These are phyloP conservation scores for Bipolaris sorokiniana DNA, from an alignment of 2,329 filamentous ascomycete genomes.

Conservation along the genomic window DNA sequence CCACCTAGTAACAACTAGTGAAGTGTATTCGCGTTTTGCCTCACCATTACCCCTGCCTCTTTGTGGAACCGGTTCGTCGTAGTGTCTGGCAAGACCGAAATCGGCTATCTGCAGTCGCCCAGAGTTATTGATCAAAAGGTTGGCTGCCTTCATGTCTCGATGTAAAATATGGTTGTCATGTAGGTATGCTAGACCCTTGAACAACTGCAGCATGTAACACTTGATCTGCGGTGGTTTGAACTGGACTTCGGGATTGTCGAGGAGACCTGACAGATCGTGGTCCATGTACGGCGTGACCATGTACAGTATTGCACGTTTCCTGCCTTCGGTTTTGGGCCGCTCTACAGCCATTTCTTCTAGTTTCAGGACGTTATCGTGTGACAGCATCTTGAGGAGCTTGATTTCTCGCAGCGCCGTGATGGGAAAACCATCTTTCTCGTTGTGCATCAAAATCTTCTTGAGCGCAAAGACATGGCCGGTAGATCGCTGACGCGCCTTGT, in stretches of 20 bases:
- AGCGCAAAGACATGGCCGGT: constrained; percentile 80
- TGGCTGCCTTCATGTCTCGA: constrained; percentile 98
- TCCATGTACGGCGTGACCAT: constrained; percentile 99
- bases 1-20: constrained; percentile 96
- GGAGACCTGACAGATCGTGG: constrained; percentile 93
- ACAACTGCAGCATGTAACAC: constrained; percentile 93
- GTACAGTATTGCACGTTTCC: constrained; percentile 81
- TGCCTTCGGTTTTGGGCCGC: constrained; percentile 63
- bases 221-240: constrained; percentile 94
- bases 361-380: constrained; percentile 83
- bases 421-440: constrained; percentile 99
- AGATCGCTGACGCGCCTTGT: constrained; percentile 80
- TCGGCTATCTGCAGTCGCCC: constrained; percentile 96
- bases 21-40: constrained; percentile 88
- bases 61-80: constrained; percentile 81
- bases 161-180: constrained; percentile 87
- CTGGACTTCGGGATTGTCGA: constrained; percentile 89
- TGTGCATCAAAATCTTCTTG: constrained; percentile 99
- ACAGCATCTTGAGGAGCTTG: constrained; percentile 94
- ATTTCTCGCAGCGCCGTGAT: constrained; percentile 97
- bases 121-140: constrained; percentile 92
- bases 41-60: constrained; percentile 81
- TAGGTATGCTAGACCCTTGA: constrained; percentile 87
- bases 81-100: constrained; percentile 92
- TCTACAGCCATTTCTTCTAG: constrained; percentile 98